Base-by-base conservation (phyloP, 352 stramenopile species). In the Elongisporangium undulatum region DNA sequence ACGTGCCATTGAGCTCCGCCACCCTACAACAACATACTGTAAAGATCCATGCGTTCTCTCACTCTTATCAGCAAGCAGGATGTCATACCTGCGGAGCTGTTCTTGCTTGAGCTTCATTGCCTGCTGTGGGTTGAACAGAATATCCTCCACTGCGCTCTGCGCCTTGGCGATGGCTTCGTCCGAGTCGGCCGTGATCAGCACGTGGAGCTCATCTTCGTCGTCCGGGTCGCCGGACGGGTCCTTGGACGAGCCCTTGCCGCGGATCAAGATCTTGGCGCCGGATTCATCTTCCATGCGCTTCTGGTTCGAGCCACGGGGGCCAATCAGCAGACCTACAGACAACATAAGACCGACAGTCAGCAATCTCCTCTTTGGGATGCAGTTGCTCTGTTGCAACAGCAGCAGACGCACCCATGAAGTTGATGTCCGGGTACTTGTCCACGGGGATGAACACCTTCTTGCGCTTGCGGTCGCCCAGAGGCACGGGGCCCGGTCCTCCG, bases 381-480 rank as follows among this genome's bases (percentile, higher is more conserved):
- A 21, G 26, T 26, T 22, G 4, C 6, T 21, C 16, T 5, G 49
- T 38, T 12, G 15, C 20, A 3, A 50, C 4, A 61, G 9, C 49
- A 12, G 20, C 8, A 45, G 6, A 62, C 72, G 20, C 17, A 85
- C 87, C 90, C 77, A 97, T 96, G 56, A 97, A 97, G 72, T 97
- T 97, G 65, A 97, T 96, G 26, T 97, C 91, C 7, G 87, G 86
- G 72, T 97, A 90, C 60, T 96, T 92, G 60, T 95, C 88, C 59
- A 94, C 82, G 6, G 90, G 87, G 49, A 97, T 96, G 71, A 94
- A 96, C 51, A 97, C 80, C 78, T 97, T 97, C 78, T 95, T 95
- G 66, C 72, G 75, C 69, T 93, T 95, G 73, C 90, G 92, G 6
- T 75, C 72, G 22, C 66, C 72, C 51, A 73, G 67, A 15, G 21